Conservation (phyloP, 179 eudicot species). For the Amaranthus tricolor region DNA sequence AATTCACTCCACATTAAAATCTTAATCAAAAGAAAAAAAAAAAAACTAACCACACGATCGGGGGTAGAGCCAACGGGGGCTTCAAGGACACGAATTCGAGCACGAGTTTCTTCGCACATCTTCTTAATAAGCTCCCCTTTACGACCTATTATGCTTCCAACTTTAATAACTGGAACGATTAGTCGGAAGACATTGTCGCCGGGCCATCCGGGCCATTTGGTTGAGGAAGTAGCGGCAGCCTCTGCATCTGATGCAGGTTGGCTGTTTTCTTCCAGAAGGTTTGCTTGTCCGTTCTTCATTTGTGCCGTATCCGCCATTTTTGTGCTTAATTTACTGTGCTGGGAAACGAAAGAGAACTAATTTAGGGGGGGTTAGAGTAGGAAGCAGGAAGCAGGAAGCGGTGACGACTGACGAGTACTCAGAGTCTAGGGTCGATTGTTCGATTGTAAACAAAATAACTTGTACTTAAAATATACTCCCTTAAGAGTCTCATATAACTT, state of each 20-base stretch:
- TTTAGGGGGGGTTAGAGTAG: neutral
- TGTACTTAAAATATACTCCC: no score
- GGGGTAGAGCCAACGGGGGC: constrained; percentile 51
- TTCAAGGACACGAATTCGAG: constrained; percentile 72
- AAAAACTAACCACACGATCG: constrained; percentile 65
- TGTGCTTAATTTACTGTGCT: neutral
- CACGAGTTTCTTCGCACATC: constrained; percentile 70
- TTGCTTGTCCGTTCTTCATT: neutral
- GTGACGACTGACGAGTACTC: neutral
- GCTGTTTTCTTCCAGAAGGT: neutral
- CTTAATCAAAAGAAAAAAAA: neutral
- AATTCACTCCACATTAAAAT: constrained; percentile 6
- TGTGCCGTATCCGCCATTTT: constrained; percentile 24
- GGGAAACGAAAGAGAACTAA: neutral
- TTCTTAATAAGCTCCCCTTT: constrained; percentile 84
- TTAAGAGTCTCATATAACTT: no score
- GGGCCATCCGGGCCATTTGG: constrained; percentile 91
- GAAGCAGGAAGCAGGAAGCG: neutral
- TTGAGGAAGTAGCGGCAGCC: constrained; percentile 4
- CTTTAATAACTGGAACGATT: constrained; percentile 64
- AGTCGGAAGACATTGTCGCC: constrained; percentile 65
- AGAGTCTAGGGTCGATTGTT: no score
- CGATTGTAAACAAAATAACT: no score
- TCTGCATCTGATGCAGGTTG: constrained; percentile 20
- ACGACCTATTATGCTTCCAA: constrained; percentile 80